These are phyloP conservation scores for Beauveria sp. DNA, from an alignment of 2,329 filamentous ascomycete species.

Conservation along the genomic window DNA sequence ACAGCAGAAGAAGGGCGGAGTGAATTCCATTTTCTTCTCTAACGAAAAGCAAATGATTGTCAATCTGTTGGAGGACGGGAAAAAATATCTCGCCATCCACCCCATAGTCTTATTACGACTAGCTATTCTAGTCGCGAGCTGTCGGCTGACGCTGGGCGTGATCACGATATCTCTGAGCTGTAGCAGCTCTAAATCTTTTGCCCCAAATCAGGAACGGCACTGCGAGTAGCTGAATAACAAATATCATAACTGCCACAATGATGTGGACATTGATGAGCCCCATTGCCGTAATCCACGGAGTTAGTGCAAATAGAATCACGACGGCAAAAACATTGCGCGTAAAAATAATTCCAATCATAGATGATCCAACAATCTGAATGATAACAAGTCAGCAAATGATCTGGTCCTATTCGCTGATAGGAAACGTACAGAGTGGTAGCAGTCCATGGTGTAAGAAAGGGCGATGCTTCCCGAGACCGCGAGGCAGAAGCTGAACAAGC, in stretches of 20 bases:
- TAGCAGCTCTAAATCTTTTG: constrained; percentile 15
- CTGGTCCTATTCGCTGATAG: not conserved
- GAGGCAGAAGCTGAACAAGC: constrained; percentile 5
- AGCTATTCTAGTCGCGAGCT: not conserved
- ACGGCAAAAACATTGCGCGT: constrained; percentile 24
- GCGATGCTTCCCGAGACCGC: not conserved
- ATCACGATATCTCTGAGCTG: not conserved
- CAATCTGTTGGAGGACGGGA: too few species aligned
- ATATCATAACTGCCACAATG: constrained; percentile 17
- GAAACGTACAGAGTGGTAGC: constrained; percentile 6
- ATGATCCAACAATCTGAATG: constrained; percentile 13
- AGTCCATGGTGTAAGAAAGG: constrained; percentile 11
- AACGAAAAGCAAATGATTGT: too few species aligned
- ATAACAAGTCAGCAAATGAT: not conserved
- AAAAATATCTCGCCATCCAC: too few species aligned
- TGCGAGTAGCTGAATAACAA: constrained; percentile 18
- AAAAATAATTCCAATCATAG: constrained; percentile 25
- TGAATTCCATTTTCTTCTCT: too few species aligned
- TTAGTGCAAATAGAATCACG: constrained; percentile 21
- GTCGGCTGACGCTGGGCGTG: not conserved
- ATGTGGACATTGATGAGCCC: constrained; percentile 24
- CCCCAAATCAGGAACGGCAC: constrained; percentile 26
- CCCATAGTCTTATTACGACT: not conserved
- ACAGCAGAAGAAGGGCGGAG: too few species aligned
- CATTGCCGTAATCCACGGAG: constrained; percentile 24